These are phyloP conservation scores for sorghum (Sorghum bicolor) DNA, from an alignment of 176 grass and related monocot genomes.

Conservation along the genomic window DNA sequence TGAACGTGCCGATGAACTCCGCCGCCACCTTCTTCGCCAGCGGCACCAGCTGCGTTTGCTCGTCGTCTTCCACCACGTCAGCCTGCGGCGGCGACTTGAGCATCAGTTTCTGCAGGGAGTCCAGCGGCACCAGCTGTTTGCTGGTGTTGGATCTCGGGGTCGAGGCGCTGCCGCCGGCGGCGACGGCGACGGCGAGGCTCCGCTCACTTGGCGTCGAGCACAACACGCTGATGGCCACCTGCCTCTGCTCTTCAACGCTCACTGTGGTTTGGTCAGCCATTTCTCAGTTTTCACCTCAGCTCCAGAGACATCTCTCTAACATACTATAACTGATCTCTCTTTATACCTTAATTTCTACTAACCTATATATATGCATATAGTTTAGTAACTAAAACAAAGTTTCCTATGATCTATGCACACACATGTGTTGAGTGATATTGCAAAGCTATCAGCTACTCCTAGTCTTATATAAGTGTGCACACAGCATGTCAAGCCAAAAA, in stretches of 20 bases:
- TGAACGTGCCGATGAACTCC: slow-evolving; percentile 68
- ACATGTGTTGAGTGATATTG: background rate
- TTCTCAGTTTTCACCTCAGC: background rate
- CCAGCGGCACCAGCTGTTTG: background rate
- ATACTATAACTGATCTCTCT: background rate
- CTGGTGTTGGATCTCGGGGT: slow-evolving; percentile 1
- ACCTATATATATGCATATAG: too few species aligned
- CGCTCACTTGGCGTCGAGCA: slow-evolving; percentile 16
- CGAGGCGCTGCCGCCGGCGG: background rate
- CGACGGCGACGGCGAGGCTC: background rate
- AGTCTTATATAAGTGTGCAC: background rate
- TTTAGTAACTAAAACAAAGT: background rate
- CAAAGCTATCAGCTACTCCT: background rate
- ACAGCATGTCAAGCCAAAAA: background rate
- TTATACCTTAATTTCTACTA: too few species aligned
- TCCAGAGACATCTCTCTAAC: background rate
- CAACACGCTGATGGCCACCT: slow-evolving; percentile 25
- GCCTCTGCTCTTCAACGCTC: background rate
- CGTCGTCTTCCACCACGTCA: background rate
- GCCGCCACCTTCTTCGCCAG: slow-evolving; percentile 36
- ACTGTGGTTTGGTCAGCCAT: background rate
- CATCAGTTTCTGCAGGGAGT: background rate
- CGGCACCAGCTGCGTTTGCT: slow-evolving; percentile 1
- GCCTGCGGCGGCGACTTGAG: background rate
- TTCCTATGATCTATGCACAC: background rate